Evolutionary conservation across 495 filamentous ascomycete species (phyloP).

Genomic region (Aspergillus indologenus): DNA sequence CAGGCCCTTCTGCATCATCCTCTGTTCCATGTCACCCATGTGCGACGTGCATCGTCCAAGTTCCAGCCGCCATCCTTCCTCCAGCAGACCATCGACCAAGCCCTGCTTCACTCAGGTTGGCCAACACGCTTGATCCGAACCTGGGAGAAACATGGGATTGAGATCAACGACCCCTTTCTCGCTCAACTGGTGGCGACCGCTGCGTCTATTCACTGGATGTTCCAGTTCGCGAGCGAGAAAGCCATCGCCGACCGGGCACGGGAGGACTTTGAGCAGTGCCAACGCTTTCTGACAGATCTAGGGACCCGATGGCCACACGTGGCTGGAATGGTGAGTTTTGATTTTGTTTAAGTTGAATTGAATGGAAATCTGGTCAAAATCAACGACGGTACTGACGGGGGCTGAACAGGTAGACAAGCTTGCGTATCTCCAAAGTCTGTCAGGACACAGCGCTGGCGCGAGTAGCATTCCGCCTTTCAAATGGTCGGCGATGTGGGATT

Average conservation of each 20-base stretch:
- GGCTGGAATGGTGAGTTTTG: neutral
- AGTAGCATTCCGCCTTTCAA: neutral
- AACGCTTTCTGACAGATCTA: neutral
- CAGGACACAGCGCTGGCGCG: neutral
- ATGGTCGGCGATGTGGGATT: neutral
- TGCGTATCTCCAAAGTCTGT: neutral
- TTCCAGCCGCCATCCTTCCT: constrained; percentile 7
- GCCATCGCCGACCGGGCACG: neutral
- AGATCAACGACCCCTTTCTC: constrained; percentile 8
- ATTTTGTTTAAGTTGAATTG: no score
- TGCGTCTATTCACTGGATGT: constrained; percentile 13
- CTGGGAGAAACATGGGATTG: neutral
- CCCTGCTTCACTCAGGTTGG: constrained; percentile 13
- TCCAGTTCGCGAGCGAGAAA: constrained; percentile 14
- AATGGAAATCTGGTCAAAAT: neutral
- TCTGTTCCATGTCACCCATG: constrained; percentile 4
- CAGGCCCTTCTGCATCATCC: constrained; percentile 13
- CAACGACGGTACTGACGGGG: neutral
- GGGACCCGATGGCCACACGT: constrained; percentile 5
- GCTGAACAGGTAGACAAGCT: neutral
- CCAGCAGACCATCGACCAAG: constrained; percentile 11
- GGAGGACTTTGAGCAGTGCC: constrained; percentile 1
- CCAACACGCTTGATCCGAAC: constrained; percentile 2
- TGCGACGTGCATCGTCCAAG: neutral
- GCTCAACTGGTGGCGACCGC: constrained; percentile 1